These are phyloP conservation scores for Tardiomyces blankii DNA, from an alignment of 1,139 yeast genomes.

Conservation along the genomic window DNA sequence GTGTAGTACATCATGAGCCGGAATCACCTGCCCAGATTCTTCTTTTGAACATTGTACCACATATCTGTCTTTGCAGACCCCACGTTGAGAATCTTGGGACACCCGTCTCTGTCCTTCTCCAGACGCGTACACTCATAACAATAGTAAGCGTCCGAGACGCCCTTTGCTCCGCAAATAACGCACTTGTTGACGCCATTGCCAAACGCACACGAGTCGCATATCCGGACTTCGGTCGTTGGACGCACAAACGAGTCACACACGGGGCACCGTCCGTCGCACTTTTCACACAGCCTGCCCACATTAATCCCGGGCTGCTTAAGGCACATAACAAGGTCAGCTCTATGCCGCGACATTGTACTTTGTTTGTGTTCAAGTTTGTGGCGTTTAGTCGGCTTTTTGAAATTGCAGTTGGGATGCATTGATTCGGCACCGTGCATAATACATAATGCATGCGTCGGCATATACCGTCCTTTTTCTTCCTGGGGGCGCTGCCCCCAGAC, in stretches of 20 bases:
- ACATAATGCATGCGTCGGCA: too few species aligned
- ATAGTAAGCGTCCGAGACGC: slow-evolving; percentile 62
- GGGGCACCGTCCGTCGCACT: slow-evolving; percentile 91
- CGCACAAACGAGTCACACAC: slow-evolving; percentile 80
- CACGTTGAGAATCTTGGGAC: slow-evolving; percentile 74
- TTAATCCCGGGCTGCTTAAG: slow-evolving; percentile 74
- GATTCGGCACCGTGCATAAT: too few species aligned
- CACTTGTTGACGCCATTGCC: slow-evolving; percentile 59
- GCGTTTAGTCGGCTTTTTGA: too few species aligned
- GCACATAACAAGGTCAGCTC: slow-evolving; percentile 77
- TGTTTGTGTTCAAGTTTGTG: too few species aligned
- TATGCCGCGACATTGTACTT: slow-evolving; percentile 77
- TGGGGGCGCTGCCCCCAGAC: too few species aligned
- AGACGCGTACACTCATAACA: slow-evolving; percentile 76
- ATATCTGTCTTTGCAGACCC: slow-evolving; percentile 67
- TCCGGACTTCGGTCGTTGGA: slow-evolving; percentile 57
- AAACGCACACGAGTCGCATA: slow-evolving; percentile 79
- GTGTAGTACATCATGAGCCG: too few species aligned
- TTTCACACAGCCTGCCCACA: slow-evolving; percentile 63
- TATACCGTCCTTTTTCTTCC: too few species aligned
- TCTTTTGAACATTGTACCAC: slow-evolving; percentile 43
- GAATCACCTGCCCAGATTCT: slow-evolving; percentile 8
- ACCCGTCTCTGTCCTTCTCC: slow-evolving; percentile 85
- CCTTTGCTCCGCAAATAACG: slow-evolving; percentile 58
- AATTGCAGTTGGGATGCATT: neutral